These are phyloP conservation scores for Phytophthora tentaculata DNA, from an alignment of 352 stramenopile species.

Conservation along the genomic window DNA sequence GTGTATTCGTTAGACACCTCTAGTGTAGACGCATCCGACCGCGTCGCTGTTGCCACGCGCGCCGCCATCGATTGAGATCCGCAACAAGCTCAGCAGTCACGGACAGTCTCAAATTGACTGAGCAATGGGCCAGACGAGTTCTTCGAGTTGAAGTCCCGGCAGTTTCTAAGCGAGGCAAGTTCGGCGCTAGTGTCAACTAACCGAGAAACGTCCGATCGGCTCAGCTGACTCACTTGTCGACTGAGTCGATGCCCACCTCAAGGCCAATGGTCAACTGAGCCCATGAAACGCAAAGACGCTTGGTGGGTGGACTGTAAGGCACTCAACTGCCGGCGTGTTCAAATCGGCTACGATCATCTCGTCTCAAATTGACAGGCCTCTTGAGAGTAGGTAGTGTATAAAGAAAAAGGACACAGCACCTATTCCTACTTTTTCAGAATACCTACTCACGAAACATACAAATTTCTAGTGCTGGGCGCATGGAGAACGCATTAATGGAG, in stretches of 20 bases:
- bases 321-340: slow-evolving; percentile 25
- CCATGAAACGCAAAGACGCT: slow-evolving; percentile 15
- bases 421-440: too few species aligned
- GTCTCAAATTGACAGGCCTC: too few species aligned
- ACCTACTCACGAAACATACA: too few species aligned
- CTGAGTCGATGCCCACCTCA: slow-evolving; percentile 21
- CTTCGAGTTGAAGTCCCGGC: slow-evolving; percentile 16
- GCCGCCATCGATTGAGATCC: neutral
- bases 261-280: slow-evolving; percentile 18
- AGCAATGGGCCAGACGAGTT: slow-evolving; percentile 3
- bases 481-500: too few species aligned
- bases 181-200: slow-evolving; percentile 12
- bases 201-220: slow-evolving; percentile 12
- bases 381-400: too few species aligned
- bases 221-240: neutral
- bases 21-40: neutral
- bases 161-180: slow-evolving; percentile 17
- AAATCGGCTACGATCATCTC: slow-evolving; percentile 22
- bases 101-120: slow-evolving; percentile 11
- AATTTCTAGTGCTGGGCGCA: too few species aligned
- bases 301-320: slow-evolving; percentile 31
- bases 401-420: too few species aligned
- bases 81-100: neutral
- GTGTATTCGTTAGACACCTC: neutral
- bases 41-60: neutral